Percentiles rank a stretch among this genome's conserved stretches.
phyloP scores from a whole-genome alignment of 1,284 basidiomycete species.

The Fistulina hepatica region DNA sequence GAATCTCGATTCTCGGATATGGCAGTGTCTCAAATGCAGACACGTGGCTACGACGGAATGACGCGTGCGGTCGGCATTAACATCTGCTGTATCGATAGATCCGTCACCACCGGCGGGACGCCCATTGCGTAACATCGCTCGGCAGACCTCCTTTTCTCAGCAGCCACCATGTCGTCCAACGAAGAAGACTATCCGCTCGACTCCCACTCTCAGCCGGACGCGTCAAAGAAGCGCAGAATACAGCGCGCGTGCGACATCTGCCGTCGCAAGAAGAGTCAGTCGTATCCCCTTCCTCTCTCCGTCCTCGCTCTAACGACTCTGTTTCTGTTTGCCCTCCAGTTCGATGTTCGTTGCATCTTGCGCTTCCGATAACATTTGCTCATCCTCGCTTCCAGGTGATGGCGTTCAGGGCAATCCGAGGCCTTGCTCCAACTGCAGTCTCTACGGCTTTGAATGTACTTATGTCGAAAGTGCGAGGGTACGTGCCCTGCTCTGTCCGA shows the following conservation, averaged over 20 bases:
- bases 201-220: too few relatives aligned
- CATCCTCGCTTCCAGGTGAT: constrained; percentile 6
- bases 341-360: constrained; percentile 8
- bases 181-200: too few relatives aligned
- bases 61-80: too few relatives aligned
- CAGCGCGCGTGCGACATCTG: not conserved
- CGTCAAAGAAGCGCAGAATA: too few relatives aligned
- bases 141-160: too few relatives aligned
- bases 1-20: too few relatives aligned
- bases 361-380: not conserved
- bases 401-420: constrained; percentile 2
- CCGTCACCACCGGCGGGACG: too few relatives aligned
- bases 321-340: constrained; percentile 8
- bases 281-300: not conserved
- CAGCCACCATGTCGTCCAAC: too few relatives aligned
- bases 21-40: too few relatives aligned
- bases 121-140: too few relatives aligned
- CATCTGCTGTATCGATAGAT: too few relatives aligned
- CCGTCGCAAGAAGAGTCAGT: constrained; percentile 1
- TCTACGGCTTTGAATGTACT: constrained; percentile 9
- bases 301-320: not conserved
- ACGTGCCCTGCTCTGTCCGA: not conserved
- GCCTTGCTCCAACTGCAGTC: constrained; percentile 10
- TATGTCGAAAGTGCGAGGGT: not conserved
- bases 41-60: too few relatives aligned